These are phyloP conservation scores for Trichoderma gamsii DNA, from an alignment of 495 filamentous ascomycete species.

Conservation along the genomic window DNA sequence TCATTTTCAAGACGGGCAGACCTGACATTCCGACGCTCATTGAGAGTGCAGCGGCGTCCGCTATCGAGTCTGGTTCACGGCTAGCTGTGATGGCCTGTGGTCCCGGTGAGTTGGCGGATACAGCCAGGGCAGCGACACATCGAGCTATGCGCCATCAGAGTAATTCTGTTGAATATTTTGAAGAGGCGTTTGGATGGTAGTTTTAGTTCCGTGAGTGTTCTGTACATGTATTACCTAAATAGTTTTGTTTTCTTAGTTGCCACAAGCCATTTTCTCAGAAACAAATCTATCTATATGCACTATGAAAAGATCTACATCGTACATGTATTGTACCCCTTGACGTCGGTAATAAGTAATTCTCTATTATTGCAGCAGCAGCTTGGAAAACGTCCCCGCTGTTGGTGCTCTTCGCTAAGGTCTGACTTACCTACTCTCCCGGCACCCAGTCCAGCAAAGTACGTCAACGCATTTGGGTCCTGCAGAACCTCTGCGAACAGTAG, in stretches of 20 bases:
- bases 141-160: conserved; percentile 32
- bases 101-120: conserved; percentile 41
- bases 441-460: too few species aligned
- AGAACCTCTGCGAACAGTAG: too few species aligned
- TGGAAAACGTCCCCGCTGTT: too few species aligned
- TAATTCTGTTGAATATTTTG: conserved; percentile 32
- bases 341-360: too few species aligned
- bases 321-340: too few species aligned
- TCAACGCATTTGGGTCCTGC: too few species aligned
- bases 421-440: too few species aligned
- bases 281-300: too few species aligned
- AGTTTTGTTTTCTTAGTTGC: not conserved
- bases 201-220: not conserved
- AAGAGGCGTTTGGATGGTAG: conserved; percentile 39
- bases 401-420: too few species aligned
- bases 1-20: conserved; percentile 8
- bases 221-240: not conserved
- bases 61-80: conserved; percentile 27
- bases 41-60: conserved; percentile 30
- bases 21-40: conserved; percentile 27
- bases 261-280: too few species aligned
- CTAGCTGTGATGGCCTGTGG: conserved; percentile 46
- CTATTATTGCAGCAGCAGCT: too few species aligned
- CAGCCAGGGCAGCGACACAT: conserved; percentile 38
- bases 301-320: too few species aligned